These are phyloP conservation scores for Cylindrodendrum hubeiense DNA, from an alignment of 2,329 filamentous ascomycete genomes.

Conservation along the genomic window DNA sequence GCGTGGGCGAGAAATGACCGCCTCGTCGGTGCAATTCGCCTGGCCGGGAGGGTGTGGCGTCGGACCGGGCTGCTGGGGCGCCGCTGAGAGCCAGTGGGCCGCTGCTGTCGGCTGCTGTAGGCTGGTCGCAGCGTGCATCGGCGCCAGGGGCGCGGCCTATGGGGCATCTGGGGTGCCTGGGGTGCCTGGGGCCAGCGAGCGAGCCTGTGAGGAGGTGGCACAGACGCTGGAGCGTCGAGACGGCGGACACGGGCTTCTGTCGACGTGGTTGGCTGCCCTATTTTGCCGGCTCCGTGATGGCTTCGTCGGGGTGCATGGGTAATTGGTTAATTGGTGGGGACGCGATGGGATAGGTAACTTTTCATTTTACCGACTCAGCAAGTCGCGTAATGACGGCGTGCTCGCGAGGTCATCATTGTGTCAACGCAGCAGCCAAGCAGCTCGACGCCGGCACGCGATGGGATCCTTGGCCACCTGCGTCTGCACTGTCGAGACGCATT, in stretches of 20 bases:
- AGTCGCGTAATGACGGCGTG: not conserved
- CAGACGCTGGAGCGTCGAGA: constrained; percentile 2
- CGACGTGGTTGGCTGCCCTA: constrained; percentile 16
- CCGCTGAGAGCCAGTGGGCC: not conserved
- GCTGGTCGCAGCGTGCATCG: constrained; percentile 12
- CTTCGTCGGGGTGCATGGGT: not conserved
- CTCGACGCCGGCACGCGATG: not conserved
- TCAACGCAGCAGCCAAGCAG: no score
- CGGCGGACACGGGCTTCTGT: not conserved
- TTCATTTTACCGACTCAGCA: constrained; percentile 3
- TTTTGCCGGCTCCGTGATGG: constrained; percentile 1
- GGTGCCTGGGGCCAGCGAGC: not conserved
- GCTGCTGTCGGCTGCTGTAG: constrained; percentile 5
- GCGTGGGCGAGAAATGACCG: not conserved
- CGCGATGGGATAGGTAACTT: constrained; percentile 20
- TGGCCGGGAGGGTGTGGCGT: constrained; percentile 14
- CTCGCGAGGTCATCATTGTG: no score
- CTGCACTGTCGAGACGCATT: not conserved
- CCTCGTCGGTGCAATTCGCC: constrained; percentile 16
- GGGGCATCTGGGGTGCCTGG: constrained; percentile 18
- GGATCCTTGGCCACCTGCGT: no score
- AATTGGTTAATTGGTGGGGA: not conserved
- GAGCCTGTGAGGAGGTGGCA: constrained; percentile 7
- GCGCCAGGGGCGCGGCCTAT: constrained; percentile 21
- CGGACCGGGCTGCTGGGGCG: constrained; percentile 18